Evolutionary conservation across 306 rosid species (phyloP), one percentile per base, ranked within the genome.

Genomic region (Quillaja saponaria): DNA sequence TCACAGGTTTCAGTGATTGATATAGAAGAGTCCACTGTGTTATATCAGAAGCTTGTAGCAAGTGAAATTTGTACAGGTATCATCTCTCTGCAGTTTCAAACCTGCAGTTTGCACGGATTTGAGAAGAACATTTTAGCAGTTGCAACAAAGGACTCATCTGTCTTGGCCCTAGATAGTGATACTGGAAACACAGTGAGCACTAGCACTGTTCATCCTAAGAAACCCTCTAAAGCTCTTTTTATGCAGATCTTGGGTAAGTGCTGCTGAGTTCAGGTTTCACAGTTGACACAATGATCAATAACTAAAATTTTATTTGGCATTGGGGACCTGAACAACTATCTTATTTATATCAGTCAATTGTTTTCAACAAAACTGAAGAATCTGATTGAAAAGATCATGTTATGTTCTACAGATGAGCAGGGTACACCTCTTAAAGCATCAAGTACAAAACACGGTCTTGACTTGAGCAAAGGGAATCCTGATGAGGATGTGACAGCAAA

Each of bases 101-200:
- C 76, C 80, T 80, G 87, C 72, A 76, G 61, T 64, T 63, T 88
- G 68, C 84, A 84, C 28, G 91, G 96, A 64, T 91, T 91, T 25
- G 85, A 82, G 78, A 91, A 79, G 76, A 88, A 82, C 45, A 67
- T 81, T 46, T 58, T 91, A 67, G 80, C 69, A 3, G 79, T 86
- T 35, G 92, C 83, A n/a, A 91, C 92, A 49, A 83, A 75, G 72
- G 96, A 88, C 62, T 88, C 96, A 2, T 88, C 96, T 25, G 68
- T 88, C 74, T 62, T 84, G 37, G 87, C 84, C 63, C 81, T 91
- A 39, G 92, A 91, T 55, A 59, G 71, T 59, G 92, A 84, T 61
- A 88, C 87, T 34, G 98, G 96, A 67, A 88, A 76, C 54, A 19
- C 63, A 20, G 31, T 82, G 42, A 79, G 75, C 68, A 19, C 79